phyloP scores from a whole-genome alignment of 352 stramenopile genomes.

The Pythium dissimile region DNA sequence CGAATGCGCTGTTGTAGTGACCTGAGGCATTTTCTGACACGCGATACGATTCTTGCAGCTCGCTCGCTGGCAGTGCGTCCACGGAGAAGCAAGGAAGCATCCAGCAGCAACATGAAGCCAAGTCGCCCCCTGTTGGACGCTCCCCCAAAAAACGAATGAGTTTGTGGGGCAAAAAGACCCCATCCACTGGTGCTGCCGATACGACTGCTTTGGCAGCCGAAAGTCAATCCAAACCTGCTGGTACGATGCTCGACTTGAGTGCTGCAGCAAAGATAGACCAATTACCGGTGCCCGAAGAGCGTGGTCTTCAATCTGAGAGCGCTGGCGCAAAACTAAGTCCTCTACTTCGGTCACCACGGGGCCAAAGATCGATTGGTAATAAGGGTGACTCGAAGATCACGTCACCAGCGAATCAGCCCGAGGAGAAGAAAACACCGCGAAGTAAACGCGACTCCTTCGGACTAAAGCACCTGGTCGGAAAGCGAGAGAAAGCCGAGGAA shows the following conservation, averaged over 20 bases:
- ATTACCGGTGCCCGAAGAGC: too few species aligned
- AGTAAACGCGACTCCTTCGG: constrained; percentile 17
- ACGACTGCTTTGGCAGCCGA: neutral
- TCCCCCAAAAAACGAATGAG: constrained; percentile 6
- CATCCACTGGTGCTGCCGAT: neutral
- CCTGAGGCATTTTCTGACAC: too few species aligned
- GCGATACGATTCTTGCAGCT: neutral
- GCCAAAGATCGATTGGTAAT: neutral
- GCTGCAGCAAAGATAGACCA: too few species aligned
- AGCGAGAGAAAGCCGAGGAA: constrained; percentile 9
- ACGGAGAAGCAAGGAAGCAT: neutral
- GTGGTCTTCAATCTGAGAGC: neutral
- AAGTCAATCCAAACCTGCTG: too few species aligned
- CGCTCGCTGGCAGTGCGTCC: neutral
- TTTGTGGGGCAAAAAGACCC: constrained; percentile 10
- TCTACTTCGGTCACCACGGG: neutral
- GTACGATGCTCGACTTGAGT: too few species aligned
- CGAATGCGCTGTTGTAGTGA: neutral
- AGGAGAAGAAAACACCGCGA: constrained; percentile 2
- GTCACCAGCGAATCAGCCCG: neutral
- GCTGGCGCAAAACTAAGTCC: neutral
- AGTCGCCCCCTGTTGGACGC: neutral
- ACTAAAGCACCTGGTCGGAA: constrained; percentile 13
- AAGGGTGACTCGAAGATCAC: constrained; percentile 4
- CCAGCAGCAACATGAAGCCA: neutral